phyloP scores from a whole-genome alignment of 352 stramenopile species.

The Hyaloperonospora brassicae region DNA sequence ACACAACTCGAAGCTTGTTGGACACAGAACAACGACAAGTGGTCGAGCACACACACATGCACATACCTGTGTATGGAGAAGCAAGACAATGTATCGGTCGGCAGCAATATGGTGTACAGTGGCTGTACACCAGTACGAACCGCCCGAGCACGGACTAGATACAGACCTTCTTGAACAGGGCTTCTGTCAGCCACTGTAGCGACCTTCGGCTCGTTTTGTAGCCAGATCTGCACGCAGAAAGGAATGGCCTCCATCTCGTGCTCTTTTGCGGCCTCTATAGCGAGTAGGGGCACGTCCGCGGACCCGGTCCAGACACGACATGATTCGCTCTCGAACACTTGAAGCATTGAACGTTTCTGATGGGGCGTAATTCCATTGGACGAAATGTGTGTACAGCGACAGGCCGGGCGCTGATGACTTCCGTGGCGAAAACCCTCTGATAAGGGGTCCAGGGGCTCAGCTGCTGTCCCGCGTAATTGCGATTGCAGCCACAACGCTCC shows the following conservation, averaged over 20 bases:
- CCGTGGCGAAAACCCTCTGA: not conserved
- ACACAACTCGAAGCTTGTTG: too few species aligned
- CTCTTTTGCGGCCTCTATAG: slow-evolving; percentile 25
- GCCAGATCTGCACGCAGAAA: slow-evolving; percentile 23
- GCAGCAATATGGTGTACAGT: slow-evolving; percentile 25
- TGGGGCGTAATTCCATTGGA: slow-evolving; percentile 15
- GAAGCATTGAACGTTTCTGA: slow-evolving; percentile 7
- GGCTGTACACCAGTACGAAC: slow-evolving; percentile 4
- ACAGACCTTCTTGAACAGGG: slow-evolving; percentile 16
- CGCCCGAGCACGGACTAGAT: slow-evolving; percentile 11
- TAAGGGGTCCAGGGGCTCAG: not conserved
- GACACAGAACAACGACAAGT: not conserved
- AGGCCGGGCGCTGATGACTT: slow-evolving; percentile 11
- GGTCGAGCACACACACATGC: not conserved
- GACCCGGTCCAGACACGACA: slow-evolving; percentile 44
- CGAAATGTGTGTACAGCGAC: slow-evolving; percentile 17
- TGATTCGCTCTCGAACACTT: slow-evolving; percentile 26
- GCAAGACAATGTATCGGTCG: slow-evolving; percentile 21
- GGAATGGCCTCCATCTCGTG: slow-evolving; percentile 22
- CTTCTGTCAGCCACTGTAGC: slow-evolving; percentile 4
- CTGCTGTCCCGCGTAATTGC: not conserved
- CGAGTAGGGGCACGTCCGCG: slow-evolving; percentile 17
- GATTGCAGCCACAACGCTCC: too few species aligned
- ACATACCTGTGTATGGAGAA: slow-evolving; percentile 49
- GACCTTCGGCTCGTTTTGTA: slow-evolving; percentile 5